Percentiles rank a stretch among this genome's conserved stretches.
Conservation (phyloP, 192 early-diverging fungal species). For the Podila verticillata region DNA sequence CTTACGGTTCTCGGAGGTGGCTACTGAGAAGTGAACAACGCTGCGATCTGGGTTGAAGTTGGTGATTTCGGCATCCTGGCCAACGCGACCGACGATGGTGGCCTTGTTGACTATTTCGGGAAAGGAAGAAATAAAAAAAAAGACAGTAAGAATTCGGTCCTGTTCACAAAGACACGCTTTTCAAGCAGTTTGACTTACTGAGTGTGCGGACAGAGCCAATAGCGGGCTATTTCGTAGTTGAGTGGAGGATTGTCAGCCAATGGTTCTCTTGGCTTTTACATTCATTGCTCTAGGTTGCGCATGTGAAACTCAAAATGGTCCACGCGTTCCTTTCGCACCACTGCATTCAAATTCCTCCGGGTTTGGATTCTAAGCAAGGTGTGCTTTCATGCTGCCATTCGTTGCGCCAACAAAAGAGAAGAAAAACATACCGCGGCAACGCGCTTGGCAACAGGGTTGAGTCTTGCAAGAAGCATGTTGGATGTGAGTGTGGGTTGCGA, state of each 20-base stretch:
- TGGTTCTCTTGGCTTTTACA: neutral
- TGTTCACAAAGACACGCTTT: neutral
- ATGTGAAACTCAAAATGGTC: too few relatives aligned
- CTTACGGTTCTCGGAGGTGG: slow-evolving; percentile 68
- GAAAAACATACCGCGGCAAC: slow-evolving; percentile 23
- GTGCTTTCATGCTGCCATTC: neutral
- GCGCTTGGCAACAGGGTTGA: slow-evolving; percentile 38
- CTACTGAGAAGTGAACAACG: slow-evolving; percentile 68
- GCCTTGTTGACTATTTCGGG: slow-evolving; percentile 69
- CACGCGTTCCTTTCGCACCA: too few relatives aligned
- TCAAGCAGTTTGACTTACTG: slow-evolving; percentile 7
- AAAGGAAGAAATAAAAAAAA: neutral
- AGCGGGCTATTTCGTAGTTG: slow-evolving; percentile 14
- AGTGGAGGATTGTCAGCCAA: neutral
- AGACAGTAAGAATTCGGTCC: neutral
- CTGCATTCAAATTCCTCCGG: neutral
- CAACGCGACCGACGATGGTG: slow-evolving; percentile 70
- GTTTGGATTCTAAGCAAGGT: neutral
- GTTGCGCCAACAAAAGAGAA: neutral
- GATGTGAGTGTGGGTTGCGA: too few relatives aligned
- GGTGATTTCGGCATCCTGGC: slow-evolving; percentile 62
- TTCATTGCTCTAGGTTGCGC: too few relatives aligned
- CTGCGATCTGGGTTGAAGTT: slow-evolving; percentile 55
- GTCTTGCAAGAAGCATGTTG: slow-evolving; percentile 25
- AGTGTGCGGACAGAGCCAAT: slow-evolving; percentile 37